Base-by-base conservation (phyloP, 2,329 filamentous ascomycete genomes). In the Epichloe baconii region DNA sequence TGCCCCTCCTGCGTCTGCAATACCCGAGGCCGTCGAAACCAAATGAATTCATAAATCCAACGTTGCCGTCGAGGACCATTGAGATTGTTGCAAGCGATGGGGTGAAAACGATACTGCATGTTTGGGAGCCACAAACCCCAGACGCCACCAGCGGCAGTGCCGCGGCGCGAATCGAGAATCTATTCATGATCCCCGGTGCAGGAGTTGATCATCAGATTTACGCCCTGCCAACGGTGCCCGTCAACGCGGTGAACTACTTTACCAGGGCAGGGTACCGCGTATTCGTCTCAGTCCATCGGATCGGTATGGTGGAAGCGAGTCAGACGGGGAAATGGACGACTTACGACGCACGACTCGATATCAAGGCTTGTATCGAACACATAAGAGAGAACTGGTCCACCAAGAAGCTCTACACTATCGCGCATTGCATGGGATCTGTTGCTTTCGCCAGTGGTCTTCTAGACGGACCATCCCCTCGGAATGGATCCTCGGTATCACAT, bases 381-480 rank as follows among this genome's bases (percentile, higher is more conserved):
- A 77, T 83, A 50, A 73, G 78, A 5, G 52, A 65, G 35, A 50
- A 64, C 1, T 67, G 66, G 54, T 58, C 64, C 12, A 54, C 58
- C 0, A 50, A 62, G 21, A 71, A 69, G 47, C 64, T 80, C 37
- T 83, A 84, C 62, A 72, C 73, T 3, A 70, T 84, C 37, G 72
- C 75, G 1, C 80, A 85, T 64, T 85, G 80, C 62, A 78, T 82
- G 71, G 81, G 80, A 26, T 76, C 77, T 43, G 78, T 83, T 0
- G 77, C 80, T 1, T 71, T 79, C 49, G 66, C 76, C 0, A 66
- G 71, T 4, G 80, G 79, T n/a, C 67, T 85, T 1, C 70, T 85
- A 1, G 78, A 81, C 60, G 79, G 38, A 77, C 75, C 1, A 78
- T 84, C 48, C 76, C 78, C 0, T 56, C 72, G 0, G 61, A 62